phyloP scores from a whole-genome alignment of 2,329 filamentous ascomycete species.

The Huntiella omanensis region DNA sequence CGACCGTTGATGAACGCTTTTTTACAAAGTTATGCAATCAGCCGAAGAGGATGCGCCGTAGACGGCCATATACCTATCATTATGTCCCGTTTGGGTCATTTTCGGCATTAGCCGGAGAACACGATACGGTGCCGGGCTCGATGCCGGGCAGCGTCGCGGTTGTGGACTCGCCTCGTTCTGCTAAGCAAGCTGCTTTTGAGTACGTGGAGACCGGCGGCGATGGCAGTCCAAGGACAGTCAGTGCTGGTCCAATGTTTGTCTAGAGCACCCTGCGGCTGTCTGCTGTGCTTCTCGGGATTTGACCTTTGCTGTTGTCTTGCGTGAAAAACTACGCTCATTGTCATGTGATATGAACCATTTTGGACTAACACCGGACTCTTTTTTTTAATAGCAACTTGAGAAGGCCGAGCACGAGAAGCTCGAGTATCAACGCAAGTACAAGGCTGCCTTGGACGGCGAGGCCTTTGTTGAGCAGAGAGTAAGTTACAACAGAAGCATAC shows the following conservation, averaged over 20 bases:
- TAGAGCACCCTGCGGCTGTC: background rate
- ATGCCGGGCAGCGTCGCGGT: background rate
- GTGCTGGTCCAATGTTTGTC: background rate
- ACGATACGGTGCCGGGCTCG: too few species aligned
- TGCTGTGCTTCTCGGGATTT: background rate
- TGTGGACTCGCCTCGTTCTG: conserved; percentile 6
- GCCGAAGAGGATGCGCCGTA: conserved; percentile 2
- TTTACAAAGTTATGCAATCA: background rate
- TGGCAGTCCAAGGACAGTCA: background rate
- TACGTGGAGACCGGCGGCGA: conserved; percentile 2
- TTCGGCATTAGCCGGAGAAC: too few species aligned
- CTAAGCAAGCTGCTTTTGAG: conserved; percentile 9
- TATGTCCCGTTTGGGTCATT: too few species aligned
- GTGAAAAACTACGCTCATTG: background rate
- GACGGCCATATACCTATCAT: background rate
- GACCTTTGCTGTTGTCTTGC: background rate
- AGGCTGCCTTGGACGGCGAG: conserved; percentile 30
- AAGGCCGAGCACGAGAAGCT: conserved; percentile 36
- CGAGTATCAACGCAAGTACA: conserved; percentile 35
- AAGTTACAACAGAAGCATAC: conserved; percentile 16
- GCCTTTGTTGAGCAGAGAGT: conserved; percentile 34
- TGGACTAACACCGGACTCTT: conserved; percentile 11
- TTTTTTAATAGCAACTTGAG: conserved; percentile 33
- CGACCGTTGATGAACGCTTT: conserved; percentile 3
- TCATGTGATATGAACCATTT: background rate